Conservation (phyloP, 495 filamentous ascomycete genomes). For the Penicillium robsamsonii region DNA sequence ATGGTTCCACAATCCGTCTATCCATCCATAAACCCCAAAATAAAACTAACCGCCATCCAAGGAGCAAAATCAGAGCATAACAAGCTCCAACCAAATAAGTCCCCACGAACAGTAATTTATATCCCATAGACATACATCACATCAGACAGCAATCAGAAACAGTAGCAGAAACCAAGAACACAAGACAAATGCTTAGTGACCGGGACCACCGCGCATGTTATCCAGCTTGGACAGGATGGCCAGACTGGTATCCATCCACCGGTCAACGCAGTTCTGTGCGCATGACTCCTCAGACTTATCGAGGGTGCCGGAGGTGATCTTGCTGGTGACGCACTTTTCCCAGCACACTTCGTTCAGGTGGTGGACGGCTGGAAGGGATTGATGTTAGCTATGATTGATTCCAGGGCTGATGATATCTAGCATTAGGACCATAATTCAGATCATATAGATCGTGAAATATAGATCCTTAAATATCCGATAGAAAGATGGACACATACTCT, state of each 20-base stretch:
- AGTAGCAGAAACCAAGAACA: neutral
- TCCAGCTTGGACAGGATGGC: constrained; percentile 78
- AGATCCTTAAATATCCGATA: neutral
- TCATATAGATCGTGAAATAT: neutral
- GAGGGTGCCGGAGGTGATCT: constrained; percentile 62
- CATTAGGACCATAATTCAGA: too few species aligned
- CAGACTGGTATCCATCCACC: constrained; percentile 86
- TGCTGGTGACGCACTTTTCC: constrained; percentile 79
- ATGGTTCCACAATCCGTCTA: constrained; percentile 10
- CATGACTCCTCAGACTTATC: constrained; percentile 76
- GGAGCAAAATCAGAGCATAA: neutral
- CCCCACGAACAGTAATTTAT: neutral
- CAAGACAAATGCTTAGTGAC: constrained; percentile 24
- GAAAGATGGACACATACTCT: constrained; percentile 55
- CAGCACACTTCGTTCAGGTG: constrained; percentile 84
- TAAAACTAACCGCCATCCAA: neutral
- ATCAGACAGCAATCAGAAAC: neutral
- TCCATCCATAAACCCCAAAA: constrained; percentile 7
- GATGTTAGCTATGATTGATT: constrained; percentile 13
- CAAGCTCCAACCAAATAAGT: constrained; percentile 2
- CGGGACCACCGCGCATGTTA: constrained; percentile 47
- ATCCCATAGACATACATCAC: neutral
- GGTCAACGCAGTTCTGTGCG: constrained; percentile 85
- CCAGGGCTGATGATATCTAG: neutral
- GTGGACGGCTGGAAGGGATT: constrained; percentile 62